Conservation (phyloP, 768 basidiomycete species). For the Boletus vinaceobasis region DNA sequence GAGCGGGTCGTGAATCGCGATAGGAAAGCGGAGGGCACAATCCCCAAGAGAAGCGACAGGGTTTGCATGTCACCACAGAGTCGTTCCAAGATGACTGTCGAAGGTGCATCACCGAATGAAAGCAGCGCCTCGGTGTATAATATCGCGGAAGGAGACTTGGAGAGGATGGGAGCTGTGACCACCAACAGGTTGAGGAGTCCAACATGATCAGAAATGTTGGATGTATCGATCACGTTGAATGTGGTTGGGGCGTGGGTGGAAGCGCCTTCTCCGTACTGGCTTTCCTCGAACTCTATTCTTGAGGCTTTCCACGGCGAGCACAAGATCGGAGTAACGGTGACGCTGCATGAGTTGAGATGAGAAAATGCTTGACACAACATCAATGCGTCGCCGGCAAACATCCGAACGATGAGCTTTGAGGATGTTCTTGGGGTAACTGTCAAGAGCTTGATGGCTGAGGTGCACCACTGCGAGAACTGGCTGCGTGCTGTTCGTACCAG, state of each 20-base stretch:
- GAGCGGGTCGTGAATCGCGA: conserved; percentile 31
- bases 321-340: conserved; percentile 16
- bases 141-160: conserved; percentile 19
- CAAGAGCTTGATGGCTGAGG: conserved; percentile 16
- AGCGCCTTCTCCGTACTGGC: conserved; percentile 15
- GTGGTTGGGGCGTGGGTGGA: conserved; percentile 22
- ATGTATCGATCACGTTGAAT: conserved; percentile 35
- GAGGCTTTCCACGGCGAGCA: conserved; percentile 24
- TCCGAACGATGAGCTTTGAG: conserved; percentile 20
- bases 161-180: conserved; percentile 23
- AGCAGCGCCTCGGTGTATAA: conserved; percentile 31
- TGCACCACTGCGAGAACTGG: conserved; percentile 30
- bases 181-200: conserved; percentile 29
- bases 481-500: conserved; percentile 15
- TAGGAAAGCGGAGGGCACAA: conserved; percentile 24
- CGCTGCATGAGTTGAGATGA: conserved; percentile 4
- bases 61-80: conserved; percentile 29
- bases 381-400: conserved; percentile 31
- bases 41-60: conserved; percentile 26
- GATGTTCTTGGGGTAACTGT: background rate
- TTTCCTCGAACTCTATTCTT: conserved; percentile 21
- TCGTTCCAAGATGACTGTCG: conserved; percentile 18
- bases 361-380: conserved; percentile 27
- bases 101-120: conserved; percentile 4
- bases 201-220: conserved; percentile 31